phyloP scores from a whole-genome alignment of 2,329 filamentous ascomycete genomes.

The Fusarium neocosmosporiellum region DNA sequence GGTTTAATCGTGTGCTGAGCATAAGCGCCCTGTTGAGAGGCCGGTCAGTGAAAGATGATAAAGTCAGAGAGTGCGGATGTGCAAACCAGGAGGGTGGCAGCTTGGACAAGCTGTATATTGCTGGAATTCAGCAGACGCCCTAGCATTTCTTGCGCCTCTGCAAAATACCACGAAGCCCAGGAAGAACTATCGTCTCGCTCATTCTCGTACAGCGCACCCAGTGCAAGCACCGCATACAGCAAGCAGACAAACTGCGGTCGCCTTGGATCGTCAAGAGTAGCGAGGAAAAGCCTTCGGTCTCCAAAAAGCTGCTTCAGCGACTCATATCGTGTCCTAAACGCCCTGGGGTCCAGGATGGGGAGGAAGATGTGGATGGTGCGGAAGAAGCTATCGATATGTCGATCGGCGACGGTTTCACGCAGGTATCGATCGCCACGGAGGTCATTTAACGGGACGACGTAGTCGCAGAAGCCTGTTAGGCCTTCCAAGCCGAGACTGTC shows the following conservation, averaged over 20 bases:
- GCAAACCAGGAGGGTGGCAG: not conserved
- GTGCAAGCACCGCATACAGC: not conserved
- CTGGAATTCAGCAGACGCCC: not conserved
- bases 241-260: not conserved
- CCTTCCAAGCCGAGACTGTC: not conserved
- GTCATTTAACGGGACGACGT: not conserved
- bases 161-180: not conserved
- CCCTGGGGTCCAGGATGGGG: not conserved
- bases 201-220: not conserved
- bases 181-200: not conserved
- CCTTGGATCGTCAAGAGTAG: not conserved
- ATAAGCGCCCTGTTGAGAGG: not conserved
- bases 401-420: not conserved
- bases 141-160: not conserved
- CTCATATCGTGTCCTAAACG: not conserved
- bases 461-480: not conserved
- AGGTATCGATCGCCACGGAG: not conserved
- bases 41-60: not conserved
- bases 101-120: not conserved
- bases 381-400: not conserved
- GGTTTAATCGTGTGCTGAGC: not conserved
- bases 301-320: not conserved
- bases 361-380: not conserved
- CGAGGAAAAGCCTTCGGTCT: not conserved
- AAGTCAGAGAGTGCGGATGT: not conserved